Evolutionary conservation across 2,329 filamentous ascomycete species (phyloP).

Genomic region (Nemania bipapillata): DNA sequence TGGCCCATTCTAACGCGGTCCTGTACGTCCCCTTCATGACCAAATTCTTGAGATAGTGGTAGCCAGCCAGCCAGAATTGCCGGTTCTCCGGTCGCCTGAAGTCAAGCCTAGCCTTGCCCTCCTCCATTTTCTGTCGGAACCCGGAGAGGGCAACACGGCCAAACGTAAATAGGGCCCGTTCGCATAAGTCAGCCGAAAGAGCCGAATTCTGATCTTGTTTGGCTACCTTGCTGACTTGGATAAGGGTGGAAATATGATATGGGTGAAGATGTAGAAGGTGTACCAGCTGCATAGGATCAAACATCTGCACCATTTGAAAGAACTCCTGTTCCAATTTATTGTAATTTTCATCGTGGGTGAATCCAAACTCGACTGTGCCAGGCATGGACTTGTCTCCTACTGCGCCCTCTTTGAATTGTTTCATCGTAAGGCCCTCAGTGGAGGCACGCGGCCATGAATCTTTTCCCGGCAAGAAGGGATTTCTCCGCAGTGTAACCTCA

Average conservation of each 20-base stretch:
- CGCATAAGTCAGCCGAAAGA: constrained; percentile 84
- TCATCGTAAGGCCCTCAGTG: constrained; percentile 86
- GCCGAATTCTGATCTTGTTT: constrained; percentile 91
- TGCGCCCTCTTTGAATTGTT: constrained; percentile 58
- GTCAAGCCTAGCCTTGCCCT: constrained; percentile 82
- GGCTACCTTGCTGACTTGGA: constrained; percentile 91
- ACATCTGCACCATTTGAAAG: constrained; percentile 81
- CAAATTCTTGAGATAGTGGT: constrained; percentile 87
- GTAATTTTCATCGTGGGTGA: constrained; percentile 79
- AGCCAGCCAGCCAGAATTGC: constrained; percentile 90
- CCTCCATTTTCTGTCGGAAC: constrained; percentile 78
- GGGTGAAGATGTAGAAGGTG: constrained; percentile 77
- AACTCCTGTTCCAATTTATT: constrained; percentile 80
- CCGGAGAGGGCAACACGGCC: constrained; percentile 87
- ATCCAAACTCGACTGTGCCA: constrained; percentile 77
- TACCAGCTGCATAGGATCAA: constrained; percentile 84
- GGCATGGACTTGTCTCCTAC: constrained; percentile 47
- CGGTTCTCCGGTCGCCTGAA: constrained; percentile 87
- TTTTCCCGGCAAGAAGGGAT: constrained; percentile 86
- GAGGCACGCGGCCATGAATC: constrained; percentile 86
- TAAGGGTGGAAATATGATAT: constrained; percentile 92
- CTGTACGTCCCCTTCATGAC: constrained; percentile 92
- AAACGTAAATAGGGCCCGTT: constrained; percentile 91
- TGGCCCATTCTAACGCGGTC: constrained; percentile 93
- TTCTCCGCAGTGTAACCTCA: constrained; percentile 77